Conservation (phyloP, 2,329 filamentous ascomycete species). For the Albifimbria verrucaria region DNA sequence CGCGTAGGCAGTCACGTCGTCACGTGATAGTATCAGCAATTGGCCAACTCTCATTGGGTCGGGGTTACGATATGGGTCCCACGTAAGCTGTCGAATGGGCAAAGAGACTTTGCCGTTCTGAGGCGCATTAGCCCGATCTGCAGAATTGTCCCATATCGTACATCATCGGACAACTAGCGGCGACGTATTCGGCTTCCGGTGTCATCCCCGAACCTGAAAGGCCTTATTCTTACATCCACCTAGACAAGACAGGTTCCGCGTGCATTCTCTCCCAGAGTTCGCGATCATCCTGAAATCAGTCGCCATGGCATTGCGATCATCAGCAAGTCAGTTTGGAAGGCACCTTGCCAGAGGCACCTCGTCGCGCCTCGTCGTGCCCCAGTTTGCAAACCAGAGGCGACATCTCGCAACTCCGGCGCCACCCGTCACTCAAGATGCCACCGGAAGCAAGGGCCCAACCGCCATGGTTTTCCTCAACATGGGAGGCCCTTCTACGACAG, state of each 20-base stretch:
- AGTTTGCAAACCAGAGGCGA: slow-evolving; percentile 26
- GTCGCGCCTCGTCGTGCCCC: slow-evolving; percentile 24
- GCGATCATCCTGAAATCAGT: background rate
- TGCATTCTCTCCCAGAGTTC: slow-evolving; percentile 1
- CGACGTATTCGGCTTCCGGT: background rate
- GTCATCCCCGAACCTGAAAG: background rate
- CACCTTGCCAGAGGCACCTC: slow-evolving; percentile 20
- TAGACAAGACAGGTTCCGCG: too few species aligned
- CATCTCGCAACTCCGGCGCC: slow-evolving; percentile 49
- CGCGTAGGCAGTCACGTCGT: slow-evolving; percentile 22
- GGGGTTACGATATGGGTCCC: slow-evolving; percentile 5
- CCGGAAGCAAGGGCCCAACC: slow-evolving; percentile 73
- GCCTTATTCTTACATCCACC: too few species aligned
- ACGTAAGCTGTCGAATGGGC: background rate
- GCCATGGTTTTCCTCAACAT: slow-evolving; percentile 99
- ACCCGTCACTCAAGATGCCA: slow-evolving; percentile 75
- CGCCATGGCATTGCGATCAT: slow-evolving; percentile 28
- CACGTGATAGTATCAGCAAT: slow-evolving; percentile 23
- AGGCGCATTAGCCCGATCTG: background rate
- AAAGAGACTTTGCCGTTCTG: background rate
- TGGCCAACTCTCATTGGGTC: slow-evolving; percentile 22
- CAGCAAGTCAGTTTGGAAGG: slow-evolving; percentile 25
- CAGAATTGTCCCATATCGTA: background rate
- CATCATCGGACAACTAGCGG: slow-evolving; percentile 1
- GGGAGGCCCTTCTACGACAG: slow-evolving; percentile 86